Conservation (phyloP, 257 asterid genomes). For the Lavandula angustifolia region DNA sequence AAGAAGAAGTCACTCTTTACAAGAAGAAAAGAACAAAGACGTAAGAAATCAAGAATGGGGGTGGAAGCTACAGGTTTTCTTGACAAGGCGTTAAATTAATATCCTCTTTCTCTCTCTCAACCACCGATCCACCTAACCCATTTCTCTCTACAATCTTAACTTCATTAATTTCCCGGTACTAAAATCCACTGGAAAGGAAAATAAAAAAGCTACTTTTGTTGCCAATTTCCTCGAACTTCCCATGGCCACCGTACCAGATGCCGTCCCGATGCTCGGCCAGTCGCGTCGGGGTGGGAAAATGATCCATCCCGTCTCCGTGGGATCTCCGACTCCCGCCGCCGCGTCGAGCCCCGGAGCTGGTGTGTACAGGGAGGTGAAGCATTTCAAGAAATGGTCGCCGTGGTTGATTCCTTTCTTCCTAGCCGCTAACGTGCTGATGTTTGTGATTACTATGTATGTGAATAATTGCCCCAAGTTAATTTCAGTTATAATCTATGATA, state of each 20-base stretch:
- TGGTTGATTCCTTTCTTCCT: slow-evolving; percentile 77
- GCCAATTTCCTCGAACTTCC: neutral
- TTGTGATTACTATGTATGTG: slow-evolving; percentile 67
- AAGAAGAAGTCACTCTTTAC: too few relatives aligned
- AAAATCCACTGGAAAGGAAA: neutral
- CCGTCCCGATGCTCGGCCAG: slow-evolving; percentile 42
- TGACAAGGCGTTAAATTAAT: slow-evolving; percentile 22
- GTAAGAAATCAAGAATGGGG: neutral
- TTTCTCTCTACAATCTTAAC: neutral
- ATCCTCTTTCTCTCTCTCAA: slow-evolving; percentile 16
- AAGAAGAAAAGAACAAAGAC: neutral
- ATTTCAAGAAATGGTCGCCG: slow-evolving; percentile 59
- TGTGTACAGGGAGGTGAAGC: slow-evolving; percentile 55
- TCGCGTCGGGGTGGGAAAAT: slow-evolving; percentile 51
- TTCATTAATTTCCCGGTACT: neutral
- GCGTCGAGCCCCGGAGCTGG: slow-evolving; percentile 21
- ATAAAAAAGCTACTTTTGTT: neutral
- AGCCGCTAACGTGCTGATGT: slow-evolving; percentile 60
- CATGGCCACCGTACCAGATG: slow-evolving; percentile 51
- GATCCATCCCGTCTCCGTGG: slow-evolving; percentile 54
- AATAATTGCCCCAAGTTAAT: slow-evolving; percentile 61
- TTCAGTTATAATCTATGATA: slow-evolving; percentile 1
- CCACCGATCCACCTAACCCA: slow-evolving; percentile 30
- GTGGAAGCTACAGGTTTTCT: slow-evolving; percentile 14
- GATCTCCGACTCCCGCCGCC: slow-evolving; percentile 33